These are phyloP conservation scores for Tolypocladium paradoxum DNA, from an alignment of 2,329 filamentous ascomycete genomes.

Conservation along the genomic window DNA sequence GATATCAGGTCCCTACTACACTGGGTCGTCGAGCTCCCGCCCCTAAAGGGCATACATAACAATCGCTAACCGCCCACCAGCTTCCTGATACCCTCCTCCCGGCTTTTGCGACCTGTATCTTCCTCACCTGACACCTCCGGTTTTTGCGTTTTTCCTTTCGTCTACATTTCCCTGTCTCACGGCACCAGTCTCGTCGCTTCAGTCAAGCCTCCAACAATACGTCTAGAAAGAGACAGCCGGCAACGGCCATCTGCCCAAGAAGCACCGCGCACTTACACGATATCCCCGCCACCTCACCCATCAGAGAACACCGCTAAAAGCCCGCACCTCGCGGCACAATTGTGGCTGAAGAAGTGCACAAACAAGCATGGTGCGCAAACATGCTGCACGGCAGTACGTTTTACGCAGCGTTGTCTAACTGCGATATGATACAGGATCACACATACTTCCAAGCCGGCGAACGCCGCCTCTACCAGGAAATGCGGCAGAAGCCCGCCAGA, in stretches of 20 bases:
- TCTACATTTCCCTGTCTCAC: slow-evolving; percentile 16
- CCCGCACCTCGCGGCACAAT: not conserved
- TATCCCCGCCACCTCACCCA: not conserved
- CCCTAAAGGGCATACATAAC: slow-evolving; percentile 32
- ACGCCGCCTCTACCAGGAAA: slow-evolving; percentile 33
- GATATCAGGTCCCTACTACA: slow-evolving; percentile 1
- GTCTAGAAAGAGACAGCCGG: slow-evolving; percentile 20
- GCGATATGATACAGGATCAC: slow-evolving; percentile 19
- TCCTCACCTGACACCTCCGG: slow-evolving; percentile 21
- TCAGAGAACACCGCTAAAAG: not conserved
- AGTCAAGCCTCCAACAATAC: not conserved
- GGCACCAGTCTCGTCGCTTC: slow-evolving; percentile 6
- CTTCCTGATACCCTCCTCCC: slow-evolving; percentile 22
- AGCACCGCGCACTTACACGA: not conserved
- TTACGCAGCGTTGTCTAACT: not conserved
- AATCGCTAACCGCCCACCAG: slow-evolving; percentile 31
- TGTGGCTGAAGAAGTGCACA: slow-evolving; percentile 4
- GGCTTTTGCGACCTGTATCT: slow-evolving; percentile 30
- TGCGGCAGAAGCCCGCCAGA: slow-evolving; percentile 40
- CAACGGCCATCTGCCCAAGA: slow-evolving; percentile 22
- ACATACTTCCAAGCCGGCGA: slow-evolving; percentile 24
- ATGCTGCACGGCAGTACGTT: too few relatives aligned
- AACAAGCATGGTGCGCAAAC: slow-evolving; percentile 22
- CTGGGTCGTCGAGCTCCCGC: not conserved
- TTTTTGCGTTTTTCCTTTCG: slow-evolving; percentile 17